phyloP scores from a whole-genome alignment of 768 basidiomycete species.

The Russula earlei region DNA sequence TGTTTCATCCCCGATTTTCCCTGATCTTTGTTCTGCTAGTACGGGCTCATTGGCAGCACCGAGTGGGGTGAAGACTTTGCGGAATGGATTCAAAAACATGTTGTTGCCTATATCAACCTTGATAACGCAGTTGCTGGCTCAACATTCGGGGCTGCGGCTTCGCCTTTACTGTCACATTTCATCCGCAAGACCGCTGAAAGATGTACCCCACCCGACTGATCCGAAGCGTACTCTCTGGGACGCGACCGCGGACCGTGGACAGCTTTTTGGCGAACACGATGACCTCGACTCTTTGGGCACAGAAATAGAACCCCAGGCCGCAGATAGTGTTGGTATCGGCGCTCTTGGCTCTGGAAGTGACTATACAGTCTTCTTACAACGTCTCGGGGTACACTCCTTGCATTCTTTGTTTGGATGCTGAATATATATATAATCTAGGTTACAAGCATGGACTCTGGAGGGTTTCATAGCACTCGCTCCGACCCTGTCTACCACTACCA shows the following conservation, averaged over 20 bases:
- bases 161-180: constrained; percentile 77
- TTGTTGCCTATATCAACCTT: constrained; percentile 82
- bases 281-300: constrained; percentile 36
- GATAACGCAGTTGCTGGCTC: constrained; percentile 60
- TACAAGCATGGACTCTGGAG: constrained; percentile 28
- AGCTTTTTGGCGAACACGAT: constrained; percentile 35
- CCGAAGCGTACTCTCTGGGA: constrained; percentile 68
- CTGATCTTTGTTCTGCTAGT: constrained; percentile 25
- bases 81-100: constrained; percentile 68
- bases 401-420: constrained; percentile 26
- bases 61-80: constrained; percentile 94
- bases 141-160: constrained; percentile 46
- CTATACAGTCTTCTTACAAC: constrained; percentile 86
- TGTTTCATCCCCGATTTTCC: neutral
- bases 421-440: constrained; percentile 20
- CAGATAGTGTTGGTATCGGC: constrained; percentile 33
- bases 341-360: constrained; percentile 86
- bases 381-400: constrained; percentile 46
- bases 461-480: constrained; percentile 30
- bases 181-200: constrained; percentile 56
- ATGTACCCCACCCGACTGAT: constrained; percentile 65
- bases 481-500: constrained; percentile 55
- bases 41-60: constrained; percentile 74
- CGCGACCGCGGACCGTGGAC: constrained; percentile 51
- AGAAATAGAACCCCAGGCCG: constrained; percentile 31